These are phyloP conservation scores for Pisolithus microcarpus DNA, from an alignment of 768 basidiomycete genomes.

Conservation along the genomic window DNA sequence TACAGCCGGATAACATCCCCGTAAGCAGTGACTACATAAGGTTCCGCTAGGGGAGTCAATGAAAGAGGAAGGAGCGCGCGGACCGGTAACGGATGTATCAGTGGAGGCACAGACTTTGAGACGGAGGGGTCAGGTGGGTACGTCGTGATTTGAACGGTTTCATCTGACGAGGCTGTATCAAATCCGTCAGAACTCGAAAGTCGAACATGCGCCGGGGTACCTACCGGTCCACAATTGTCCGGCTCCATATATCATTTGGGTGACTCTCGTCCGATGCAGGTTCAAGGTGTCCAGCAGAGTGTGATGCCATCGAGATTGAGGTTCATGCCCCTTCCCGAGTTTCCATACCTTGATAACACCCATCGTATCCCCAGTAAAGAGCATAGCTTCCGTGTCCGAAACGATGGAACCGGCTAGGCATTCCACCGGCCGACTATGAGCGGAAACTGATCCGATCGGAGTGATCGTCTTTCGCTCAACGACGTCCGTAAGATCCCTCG, in stretches of 20 bases:
- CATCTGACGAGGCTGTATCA: slow-evolving; percentile 76
- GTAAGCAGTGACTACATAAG: slow-evolving; percentile 73
- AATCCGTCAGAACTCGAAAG: slow-evolving; percentile 1
- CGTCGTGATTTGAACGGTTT: slow-evolving; percentile 61
- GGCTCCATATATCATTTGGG: slow-evolving; percentile 58
- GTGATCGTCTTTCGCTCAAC: slow-evolving; percentile 35
- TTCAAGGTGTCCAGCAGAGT: slow-evolving; percentile 48
- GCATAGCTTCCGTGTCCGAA: slow-evolving; percentile 39
- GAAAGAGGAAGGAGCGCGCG: slow-evolving; percentile 43
- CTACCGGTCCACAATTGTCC: slow-evolving; percentile 87
- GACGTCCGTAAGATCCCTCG: slow-evolving; percentile 59
- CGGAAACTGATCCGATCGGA: slow-evolving; percentile 63
- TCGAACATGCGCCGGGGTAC: background rate
- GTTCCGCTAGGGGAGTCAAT: slow-evolving; percentile 56
- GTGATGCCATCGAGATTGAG: slow-evolving; percentile 43
- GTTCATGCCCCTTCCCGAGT: slow-evolving; percentile 37
- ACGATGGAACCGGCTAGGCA: slow-evolving; percentile 51
- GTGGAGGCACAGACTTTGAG: slow-evolving; percentile 37
- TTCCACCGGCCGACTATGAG: slow-evolving; percentile 86
- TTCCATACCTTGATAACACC: slow-evolving; percentile 82
- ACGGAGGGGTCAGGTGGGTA: slow-evolving; percentile 30
- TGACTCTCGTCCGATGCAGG: slow-evolving; percentile 79
- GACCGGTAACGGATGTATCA: slow-evolving; percentile 57
- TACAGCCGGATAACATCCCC: slow-evolving; percentile 81
- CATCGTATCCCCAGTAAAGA: slow-evolving; percentile 91